These are phyloP conservation scores for Linnemannia zychae DNA, from an alignment of 192 early-diverging fungal species.

Conservation along the genomic window DNA sequence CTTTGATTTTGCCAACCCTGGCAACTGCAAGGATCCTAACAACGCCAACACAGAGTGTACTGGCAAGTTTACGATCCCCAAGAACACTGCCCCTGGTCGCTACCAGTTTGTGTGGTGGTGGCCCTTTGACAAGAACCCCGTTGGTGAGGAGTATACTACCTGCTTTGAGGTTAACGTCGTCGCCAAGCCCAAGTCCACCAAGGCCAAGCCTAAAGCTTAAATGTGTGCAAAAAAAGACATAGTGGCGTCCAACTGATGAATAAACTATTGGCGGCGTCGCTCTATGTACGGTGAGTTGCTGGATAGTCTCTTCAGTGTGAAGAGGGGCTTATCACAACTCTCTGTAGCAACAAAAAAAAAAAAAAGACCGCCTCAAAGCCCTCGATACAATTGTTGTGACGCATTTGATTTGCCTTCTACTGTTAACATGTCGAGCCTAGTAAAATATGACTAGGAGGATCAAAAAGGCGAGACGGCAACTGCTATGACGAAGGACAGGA, in stretches of 20 bases:
- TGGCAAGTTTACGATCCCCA: conserved; percentile 65
- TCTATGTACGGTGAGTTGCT: too few species aligned
- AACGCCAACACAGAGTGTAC: conserved; percentile 65
- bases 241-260: too few species aligned
- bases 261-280: too few species aligned
- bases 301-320: too few species aligned
- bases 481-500: background rate
- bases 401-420: too few species aligned
- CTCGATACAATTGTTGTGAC: too few species aligned
- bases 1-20: conserved; percentile 63
- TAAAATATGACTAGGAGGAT: too few species aligned
- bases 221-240: too few species aligned
- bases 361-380: too few species aligned
- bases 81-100: conserved; percentile 57
- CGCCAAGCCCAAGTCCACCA: conserved; percentile 9
- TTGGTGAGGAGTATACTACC: conserved; percentile 72
- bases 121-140: conserved; percentile 71
- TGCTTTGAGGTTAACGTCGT: conserved; percentile 68
- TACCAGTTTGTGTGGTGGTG: conserved; percentile 74
- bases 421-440: too few species aligned
- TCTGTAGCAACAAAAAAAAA: too few species aligned
- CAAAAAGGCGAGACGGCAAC: background rate
- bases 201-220: background rate
- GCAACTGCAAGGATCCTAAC: conserved; percentile 55
- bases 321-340: too few species aligned